Conservation (phyloP, 495 filamentous ascomycete genomes). For the Pyronema omphalodes region DNA sequence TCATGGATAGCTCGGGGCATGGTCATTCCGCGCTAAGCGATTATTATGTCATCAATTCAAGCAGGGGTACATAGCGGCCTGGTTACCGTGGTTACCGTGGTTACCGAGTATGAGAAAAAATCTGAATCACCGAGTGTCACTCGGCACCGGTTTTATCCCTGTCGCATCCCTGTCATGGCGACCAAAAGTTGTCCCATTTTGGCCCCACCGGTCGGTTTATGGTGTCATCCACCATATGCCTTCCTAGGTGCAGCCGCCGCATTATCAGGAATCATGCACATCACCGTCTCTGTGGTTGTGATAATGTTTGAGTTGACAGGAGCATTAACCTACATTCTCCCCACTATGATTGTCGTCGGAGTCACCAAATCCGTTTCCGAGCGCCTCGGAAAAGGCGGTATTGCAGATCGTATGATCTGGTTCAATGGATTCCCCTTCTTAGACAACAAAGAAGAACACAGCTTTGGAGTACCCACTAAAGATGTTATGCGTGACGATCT, state of each 20-base stretch:
- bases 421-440: slow-evolving; percentile 96
- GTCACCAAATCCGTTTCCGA: slow-evolving; percentile 90
- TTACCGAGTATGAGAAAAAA: no score
- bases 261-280: slow-evolving; percentile 94
- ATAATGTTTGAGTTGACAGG: slow-evolving; percentile 98
- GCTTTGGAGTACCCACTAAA: slow-evolving; percentile 88
- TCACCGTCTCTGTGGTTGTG: slow-evolving; percentile 88
- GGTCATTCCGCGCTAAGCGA: no score
- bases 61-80: no score
- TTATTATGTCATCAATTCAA: no score
- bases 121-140: no score
- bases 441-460: slow-evolving; percentile 96
- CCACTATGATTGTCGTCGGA: slow-evolving; percentile 97
- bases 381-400: slow-evolving; percentile 73
- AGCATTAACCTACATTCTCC: slow-evolving; percentile 84
- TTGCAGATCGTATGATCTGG: slow-evolving; percentile 98
- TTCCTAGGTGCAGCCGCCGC: slow-evolving; percentile 89
- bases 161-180: no score
- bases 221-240: no score
- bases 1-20: no score
- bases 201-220: no score
- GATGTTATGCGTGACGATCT: slow-evolving; percentile 77
- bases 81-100: no score
- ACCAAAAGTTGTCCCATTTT: no score
- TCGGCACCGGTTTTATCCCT: no score